phyloP scores from a whole-genome alignment of 495 filamentous ascomycete genomes.

The Penicilliopsis zonata region DNA sequence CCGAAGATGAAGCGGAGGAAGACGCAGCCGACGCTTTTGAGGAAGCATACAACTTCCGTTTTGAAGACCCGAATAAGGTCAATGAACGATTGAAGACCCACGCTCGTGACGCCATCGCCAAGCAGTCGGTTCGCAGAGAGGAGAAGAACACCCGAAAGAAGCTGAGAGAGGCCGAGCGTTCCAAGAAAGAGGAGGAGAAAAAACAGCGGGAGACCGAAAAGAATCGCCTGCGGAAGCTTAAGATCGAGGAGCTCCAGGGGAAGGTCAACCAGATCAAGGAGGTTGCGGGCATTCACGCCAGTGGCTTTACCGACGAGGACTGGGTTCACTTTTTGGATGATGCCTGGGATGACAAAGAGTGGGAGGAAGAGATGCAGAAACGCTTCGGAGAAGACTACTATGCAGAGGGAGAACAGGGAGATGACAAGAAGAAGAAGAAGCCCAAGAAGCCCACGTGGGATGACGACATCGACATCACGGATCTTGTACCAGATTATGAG shows the following conservation, averaged over 20 bases:
- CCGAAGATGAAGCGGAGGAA: conserved; percentile 81
- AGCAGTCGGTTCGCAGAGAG: conserved; percentile 72
- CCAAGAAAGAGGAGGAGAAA: conserved; percentile 68
- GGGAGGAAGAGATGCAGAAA: conserved; percentile 81
- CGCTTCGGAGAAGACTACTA: conserved; percentile 87
- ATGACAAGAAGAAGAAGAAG: conserved; percentile 43
- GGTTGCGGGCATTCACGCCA: conserved; percentile 61
- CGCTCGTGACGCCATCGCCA: conserved; percentile 68
- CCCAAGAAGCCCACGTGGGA: conserved; percentile 91
- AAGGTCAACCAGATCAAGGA: conserved; percentile 76
- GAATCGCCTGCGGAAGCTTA: conserved; percentile 70
- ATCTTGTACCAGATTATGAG: conserved; percentile 79
- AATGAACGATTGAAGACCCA: conserved; percentile 81
- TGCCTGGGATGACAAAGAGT: conserved; percentile 72
- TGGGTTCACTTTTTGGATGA: conserved; percentile 75
- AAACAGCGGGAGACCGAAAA: conserved; percentile 65
- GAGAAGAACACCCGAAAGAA: conserved; percentile 65
- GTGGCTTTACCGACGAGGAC: conserved; percentile 58
- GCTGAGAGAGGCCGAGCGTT: conserved; percentile 61
- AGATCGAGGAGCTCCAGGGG: conserved; percentile 75
- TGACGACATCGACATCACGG: conserved; percentile 92
- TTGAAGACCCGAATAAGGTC: conserved; percentile 75
- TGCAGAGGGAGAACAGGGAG: conserved; percentile 39
- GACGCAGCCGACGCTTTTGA: conserved; percentile 76
- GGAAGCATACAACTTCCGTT: conserved; percentile 90